A percentile compares a stretch with the other conserved stretches of the same genome.
These are phyloP conservation scores for Geotrichum restrictum DNA, from an alignment of 1,139 yeast species.

Conservation along the genomic window DNA sequence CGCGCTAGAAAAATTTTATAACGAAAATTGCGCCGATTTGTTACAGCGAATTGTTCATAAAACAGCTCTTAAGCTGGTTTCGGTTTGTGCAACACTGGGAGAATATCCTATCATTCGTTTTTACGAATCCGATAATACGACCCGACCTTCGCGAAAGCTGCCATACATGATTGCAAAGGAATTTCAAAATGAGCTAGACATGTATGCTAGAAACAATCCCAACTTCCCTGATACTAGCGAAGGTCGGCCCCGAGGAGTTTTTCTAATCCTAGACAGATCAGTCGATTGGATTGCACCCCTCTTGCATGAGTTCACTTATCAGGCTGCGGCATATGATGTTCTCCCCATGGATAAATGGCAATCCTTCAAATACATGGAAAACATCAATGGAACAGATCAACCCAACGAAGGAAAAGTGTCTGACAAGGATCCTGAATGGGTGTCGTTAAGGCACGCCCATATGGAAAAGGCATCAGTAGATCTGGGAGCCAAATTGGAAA, in stretches of 20 bases:
- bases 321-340: conserved; percentile 85
- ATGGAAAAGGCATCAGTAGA: conserved; percentile 71
- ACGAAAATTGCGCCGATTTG: conserved; percentile 58
- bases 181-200: conserved; percentile 68
- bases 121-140: conserved; percentile 40
- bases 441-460: conserved; percentile 66
- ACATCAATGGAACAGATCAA: conserved; percentile 52
- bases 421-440: conserved; percentile 76
- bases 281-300: conserved; percentile 81
- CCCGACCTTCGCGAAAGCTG: conserved; percentile 55
- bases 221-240: conserved; percentile 49
- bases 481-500: conserved; percentile 58
- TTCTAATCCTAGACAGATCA: conserved; percentile 76
- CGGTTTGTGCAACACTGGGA: conserved; percentile 71
- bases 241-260: conserved; percentile 62
- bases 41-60: conserved; percentile 55
- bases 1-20: conserved; percentile 72
- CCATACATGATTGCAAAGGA: conserved; percentile 71
- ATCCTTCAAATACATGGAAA: conserved; percentile 55
- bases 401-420: conserved; percentile 47
- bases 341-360: conserved; percentile 46
- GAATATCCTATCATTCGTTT: conserved; percentile 86
- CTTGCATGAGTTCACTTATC: conserved; percentile 88
- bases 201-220: conserved; percentile 63
- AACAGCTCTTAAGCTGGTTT: conserved; percentile 62